phyloP scores from a whole-genome alignment of 108 stramenopile species.

The Nitzschia inconspicua region DNA sequence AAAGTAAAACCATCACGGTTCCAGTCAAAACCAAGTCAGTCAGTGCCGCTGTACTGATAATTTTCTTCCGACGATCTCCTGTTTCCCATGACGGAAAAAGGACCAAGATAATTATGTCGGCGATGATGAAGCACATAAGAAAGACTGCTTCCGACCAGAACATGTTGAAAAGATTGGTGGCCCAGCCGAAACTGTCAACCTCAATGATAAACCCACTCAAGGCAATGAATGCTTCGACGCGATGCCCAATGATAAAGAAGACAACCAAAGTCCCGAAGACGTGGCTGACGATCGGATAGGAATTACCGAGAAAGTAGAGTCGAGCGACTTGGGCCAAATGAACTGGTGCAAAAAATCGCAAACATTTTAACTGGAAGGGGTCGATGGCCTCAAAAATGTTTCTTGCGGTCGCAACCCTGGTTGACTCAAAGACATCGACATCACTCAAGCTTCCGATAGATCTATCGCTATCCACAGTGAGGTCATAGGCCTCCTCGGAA shows the following conservation, averaged over 20 bases:
- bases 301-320: conserved; percentile 25
- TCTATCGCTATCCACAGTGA: conserved; percentile 23
- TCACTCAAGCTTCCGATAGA: conserved; percentile 35
- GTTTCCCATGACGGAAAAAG: conserved; percentile 14
- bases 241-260: conserved; percentile 49
- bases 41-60: conserved; percentile 22
- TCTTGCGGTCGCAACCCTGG: not conserved
- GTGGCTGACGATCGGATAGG: conserved; percentile 30
- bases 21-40: conserved; percentile 50
- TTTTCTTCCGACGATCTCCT: not conserved
- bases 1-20: conserved; percentile 49
- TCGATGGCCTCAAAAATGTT: too few relatives aligned
- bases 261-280: conserved; percentile 54
- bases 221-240: conserved; percentile 43
- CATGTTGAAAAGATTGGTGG: not conserved
- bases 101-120: conserved; percentile 10
- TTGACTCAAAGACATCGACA: conserved; percentile 7
- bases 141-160: conserved; percentile 62
- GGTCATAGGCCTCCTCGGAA: conserved; percentile 1
- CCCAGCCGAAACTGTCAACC: not conserved
- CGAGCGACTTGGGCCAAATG: conserved; percentile 1
- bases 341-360: too few relatives aligned
- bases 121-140: conserved; percentile 39
- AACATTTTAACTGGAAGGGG: too few relatives aligned
- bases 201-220: conserved; percentile 8